A percentile compares a stretch with the other conserved stretches of the same genome.
phyloP scores from a whole-genome alignment of 257 asterid species.

The Plantago ovata region DNA sequence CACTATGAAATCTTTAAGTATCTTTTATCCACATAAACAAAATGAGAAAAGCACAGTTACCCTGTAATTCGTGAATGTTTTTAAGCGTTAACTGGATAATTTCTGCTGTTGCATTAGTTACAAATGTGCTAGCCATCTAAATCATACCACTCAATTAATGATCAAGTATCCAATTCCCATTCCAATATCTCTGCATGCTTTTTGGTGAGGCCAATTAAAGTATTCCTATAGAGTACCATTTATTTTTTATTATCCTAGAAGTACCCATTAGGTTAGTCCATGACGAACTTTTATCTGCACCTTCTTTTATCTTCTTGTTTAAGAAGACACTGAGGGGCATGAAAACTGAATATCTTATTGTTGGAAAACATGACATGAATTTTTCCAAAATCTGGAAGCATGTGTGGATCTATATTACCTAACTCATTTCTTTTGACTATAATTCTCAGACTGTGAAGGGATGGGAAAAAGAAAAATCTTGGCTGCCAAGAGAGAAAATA shows the following conservation, averaged over 20 bases:
- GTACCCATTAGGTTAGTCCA: background rate
- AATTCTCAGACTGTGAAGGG: conserved; percentile 56
- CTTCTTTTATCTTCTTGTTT: no score
- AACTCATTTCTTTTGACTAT: conserved; percentile 17
- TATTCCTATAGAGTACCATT: background rate
- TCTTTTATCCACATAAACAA: background rate
- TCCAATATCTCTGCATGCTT: background rate
- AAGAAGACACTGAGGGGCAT: no score
- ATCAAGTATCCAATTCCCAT: background rate
- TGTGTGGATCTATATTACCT: conserved; percentile 18
- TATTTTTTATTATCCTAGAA: background rate
- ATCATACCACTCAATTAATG: background rate
- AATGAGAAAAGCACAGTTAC: background rate
- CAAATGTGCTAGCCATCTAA: no score
- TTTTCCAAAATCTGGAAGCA: conserved; percentile 3
- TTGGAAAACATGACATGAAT: background rate
- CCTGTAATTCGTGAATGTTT: background rate
- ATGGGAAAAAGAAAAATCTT: conserved; percentile 82
- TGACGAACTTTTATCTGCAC: background rate
- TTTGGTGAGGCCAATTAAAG: background rate
- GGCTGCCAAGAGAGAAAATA: conserved; percentile 83
- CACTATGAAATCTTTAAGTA: background rate
- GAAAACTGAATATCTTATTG: no score
- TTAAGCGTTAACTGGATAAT: no score
- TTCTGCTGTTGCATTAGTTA: no score